Conservation (phyloP, 192 early-diverging fungal species). For the Coemansia sp. region DNA sequence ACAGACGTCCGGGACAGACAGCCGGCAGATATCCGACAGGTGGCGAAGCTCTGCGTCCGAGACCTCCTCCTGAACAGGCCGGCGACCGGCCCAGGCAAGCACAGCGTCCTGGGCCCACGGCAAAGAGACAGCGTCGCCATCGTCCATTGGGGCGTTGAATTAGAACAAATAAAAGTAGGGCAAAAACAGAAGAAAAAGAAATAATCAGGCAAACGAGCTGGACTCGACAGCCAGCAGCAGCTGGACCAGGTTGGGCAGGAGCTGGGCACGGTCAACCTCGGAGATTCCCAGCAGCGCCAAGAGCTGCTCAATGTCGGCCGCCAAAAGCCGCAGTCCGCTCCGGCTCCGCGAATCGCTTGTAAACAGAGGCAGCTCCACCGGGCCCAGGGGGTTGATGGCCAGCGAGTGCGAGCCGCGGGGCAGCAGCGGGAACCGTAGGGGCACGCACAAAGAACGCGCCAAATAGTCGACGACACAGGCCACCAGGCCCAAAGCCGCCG, state of each 20-base stretch:
- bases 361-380: slow-evolving; percentile 20
- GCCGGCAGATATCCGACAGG: not conserved
- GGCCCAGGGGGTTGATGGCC: slow-evolving; percentile 4
- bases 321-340: slow-evolving; percentile 5
- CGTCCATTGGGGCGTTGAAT: no score
- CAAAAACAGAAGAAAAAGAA: no score
- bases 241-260: slow-evolving; percentile 10
- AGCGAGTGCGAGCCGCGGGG: slow-evolving; percentile 17
- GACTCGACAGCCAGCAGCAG: not conserved
- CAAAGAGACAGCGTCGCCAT: no score
- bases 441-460: slow-evolving; percentile 1
- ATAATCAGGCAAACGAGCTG: not conserved
- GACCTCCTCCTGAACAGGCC: not conserved
- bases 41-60: not conserved
- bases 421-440: slow-evolving; percentile 24
- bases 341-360: slow-evolving; percentile 4
- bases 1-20: not conserved
- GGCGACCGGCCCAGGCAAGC: slow-evolving; percentile 7
- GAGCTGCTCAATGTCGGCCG: slow-evolving; percentile 18
- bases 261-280: slow-evolving; percentile 1
- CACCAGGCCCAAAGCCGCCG: slow-evolving; percentile 25
- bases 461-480: slow-evolving; percentile 9
- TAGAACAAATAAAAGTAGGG: no score
- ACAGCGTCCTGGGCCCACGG: not conserved
- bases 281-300: slow-evolving; percentile 11